Evolutionary conservation across 129 eudicot genomes (phyloP).

Genomic region (Helichrysum umbraculigerum): DNA sequence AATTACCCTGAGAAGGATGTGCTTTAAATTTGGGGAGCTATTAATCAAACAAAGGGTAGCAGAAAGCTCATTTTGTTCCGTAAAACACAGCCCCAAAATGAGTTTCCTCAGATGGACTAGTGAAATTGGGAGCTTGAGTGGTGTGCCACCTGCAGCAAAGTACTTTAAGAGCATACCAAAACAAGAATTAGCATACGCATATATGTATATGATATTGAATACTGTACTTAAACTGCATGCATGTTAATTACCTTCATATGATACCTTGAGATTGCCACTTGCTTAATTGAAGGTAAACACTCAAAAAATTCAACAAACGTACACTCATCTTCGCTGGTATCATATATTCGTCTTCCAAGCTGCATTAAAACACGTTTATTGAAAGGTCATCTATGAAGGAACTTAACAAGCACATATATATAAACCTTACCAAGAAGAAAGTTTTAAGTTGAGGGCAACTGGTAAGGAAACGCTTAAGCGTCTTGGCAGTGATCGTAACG

Average conservation of each 20-base stretch:
- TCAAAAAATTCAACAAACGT: not conserved
- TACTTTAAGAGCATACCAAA: slow-evolving; percentile 11
- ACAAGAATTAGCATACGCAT: not conserved
- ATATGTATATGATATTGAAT: not conserved
- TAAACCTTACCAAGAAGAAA: slow-evolving; percentile 9
- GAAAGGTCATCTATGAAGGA: not conserved
- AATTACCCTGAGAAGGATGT: not conserved
- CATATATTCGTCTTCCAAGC: not conserved
- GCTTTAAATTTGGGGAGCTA: not conserved
- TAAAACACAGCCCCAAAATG: too few species aligned
- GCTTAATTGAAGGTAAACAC: not conserved
- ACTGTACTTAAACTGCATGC: not conserved
- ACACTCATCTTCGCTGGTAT: not conserved
- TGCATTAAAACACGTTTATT: not conserved
- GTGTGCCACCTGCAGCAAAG: not conserved
- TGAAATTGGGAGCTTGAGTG: not conserved
- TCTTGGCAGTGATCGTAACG: slow-evolving; percentile 4
- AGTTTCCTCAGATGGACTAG: too few species aligned
- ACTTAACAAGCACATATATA: not conserved
- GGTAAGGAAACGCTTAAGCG: slow-evolving; percentile 21
- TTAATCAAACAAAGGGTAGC: too few species aligned
- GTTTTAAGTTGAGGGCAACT: slow-evolving; percentile 23
- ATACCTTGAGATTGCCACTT: not conserved
- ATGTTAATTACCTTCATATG: slow-evolving; percentile 1
- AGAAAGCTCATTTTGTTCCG: too few species aligned